A percentile compares a stretch with the other conserved stretches of the same genome.
These are phyloP conservation scores for Picochlorum sp. DNA, from an alignment of 139 green algal species.

Conservation along the genomic window DNA sequence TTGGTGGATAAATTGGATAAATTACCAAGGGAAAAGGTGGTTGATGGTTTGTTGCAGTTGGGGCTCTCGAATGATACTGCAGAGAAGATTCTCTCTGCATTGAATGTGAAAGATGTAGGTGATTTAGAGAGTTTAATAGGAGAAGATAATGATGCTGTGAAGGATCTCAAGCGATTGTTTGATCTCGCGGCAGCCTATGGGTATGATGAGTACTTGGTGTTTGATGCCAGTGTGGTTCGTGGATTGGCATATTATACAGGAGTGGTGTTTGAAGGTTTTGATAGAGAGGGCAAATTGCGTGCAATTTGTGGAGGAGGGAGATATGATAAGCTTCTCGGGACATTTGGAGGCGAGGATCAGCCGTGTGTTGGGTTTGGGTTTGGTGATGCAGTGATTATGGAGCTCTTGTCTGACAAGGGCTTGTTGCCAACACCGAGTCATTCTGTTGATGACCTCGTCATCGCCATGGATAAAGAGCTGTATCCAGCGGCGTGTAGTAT, in stretches of 20 bases:
- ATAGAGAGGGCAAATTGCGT: slow-evolving; percentile 77
- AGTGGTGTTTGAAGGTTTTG: slow-evolving; percentile 88
- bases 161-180: slow-evolving; percentile 77
- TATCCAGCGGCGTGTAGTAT: slow-evolving; percentile 45
- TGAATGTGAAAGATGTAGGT: slow-evolving; percentile 46
- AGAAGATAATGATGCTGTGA: slow-evolving; percentile 39
- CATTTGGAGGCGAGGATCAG: slow-evolving; percentile 73
- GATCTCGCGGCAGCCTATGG: slow-evolving; percentile 77
- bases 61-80: slow-evolving; percentile 49
- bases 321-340: slow-evolving; percentile 86
- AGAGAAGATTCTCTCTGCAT: slow-evolving; percentile 54
- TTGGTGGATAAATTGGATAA: slow-evolving; percentile 96
- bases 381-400: slow-evolving; percentile 94
- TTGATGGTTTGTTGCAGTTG: slow-evolving; percentile 53
- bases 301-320: slow-evolving; percentile 94
- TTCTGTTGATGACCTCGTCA: slow-evolving; percentile 76
- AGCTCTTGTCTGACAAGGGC: slow-evolving; percentile 84
- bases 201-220: slow-evolving; percentile 81
- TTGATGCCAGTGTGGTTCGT: slow-evolving; percentile 87
- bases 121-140: slow-evolving; percentile 48
- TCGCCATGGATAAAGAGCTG: slow-evolving; percentile 63
- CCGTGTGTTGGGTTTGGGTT: slow-evolving; percentile 87
- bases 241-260: slow-evolving; percentile 98
- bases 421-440: slow-evolving; percentile 58
- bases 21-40: slow-evolving; percentile 50